A percentile compares a stretch with the other conserved stretches of the same genome.
Conservation (phyloP, 495 filamentous ascomycete genomes). For the Annulohypoxylon maeteangense region DNA sequence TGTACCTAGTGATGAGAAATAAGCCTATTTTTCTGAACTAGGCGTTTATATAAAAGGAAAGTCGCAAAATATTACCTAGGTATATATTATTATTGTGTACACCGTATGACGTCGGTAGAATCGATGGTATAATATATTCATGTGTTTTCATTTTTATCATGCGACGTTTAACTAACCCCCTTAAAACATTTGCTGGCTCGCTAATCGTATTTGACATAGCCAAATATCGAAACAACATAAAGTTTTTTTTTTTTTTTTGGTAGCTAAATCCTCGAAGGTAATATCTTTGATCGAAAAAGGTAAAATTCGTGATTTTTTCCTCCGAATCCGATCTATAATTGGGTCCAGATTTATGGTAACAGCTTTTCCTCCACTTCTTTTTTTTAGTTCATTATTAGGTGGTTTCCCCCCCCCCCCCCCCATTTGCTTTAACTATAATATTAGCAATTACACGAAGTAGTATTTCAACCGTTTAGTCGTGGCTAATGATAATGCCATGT, state of each 20-base stretch:
- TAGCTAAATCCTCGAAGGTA: not conserved
- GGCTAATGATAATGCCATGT: not conserved
- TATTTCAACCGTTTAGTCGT: not conserved
- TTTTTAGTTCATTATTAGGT: not conserved
- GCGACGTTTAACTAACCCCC: not conserved
- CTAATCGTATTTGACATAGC: slow-evolving; percentile 15
- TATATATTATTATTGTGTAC: not conserved
- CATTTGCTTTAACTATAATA: not conserved
- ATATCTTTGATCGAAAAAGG: not conserved
- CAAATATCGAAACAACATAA: not conserved
- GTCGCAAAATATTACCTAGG: too few relatives aligned
- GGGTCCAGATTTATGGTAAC: not conserved
- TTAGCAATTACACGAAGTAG: slow-evolving; percentile 15
- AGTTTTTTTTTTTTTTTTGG: not conserved
- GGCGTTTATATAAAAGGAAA: not conserved
- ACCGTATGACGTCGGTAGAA: slow-evolving; percentile 14
- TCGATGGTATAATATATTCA: not conserved
- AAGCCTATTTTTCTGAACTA: not conserved
- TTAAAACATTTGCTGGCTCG: slow-evolving; percentile 21
- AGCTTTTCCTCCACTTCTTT: not conserved
- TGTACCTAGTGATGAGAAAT: too few relatives aligned
- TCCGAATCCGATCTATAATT: not conserved
- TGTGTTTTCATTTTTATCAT: not conserved
- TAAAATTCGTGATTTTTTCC: not conserved
- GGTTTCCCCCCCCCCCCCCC: not conserved